Evolutionary conservation across 2,329 filamentous ascomycete species (phyloP).

Genomic region (Colletotrichum sp.): DNA sequence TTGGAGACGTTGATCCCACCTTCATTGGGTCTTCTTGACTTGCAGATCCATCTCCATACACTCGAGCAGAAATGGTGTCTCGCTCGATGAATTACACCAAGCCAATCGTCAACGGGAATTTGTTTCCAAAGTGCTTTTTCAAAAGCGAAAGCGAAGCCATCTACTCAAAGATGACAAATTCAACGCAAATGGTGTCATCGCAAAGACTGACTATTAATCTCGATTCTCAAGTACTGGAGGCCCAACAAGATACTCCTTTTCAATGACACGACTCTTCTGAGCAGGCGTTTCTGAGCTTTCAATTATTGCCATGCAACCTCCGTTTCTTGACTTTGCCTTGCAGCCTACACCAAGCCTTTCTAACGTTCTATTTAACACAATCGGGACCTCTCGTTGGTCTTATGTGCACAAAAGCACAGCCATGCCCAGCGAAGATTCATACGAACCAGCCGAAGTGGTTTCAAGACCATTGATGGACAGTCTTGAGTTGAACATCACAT

Average conservation of each 20-base stretch:
- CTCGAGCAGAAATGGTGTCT: neutral
- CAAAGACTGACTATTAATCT: neutral
- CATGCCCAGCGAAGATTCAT: neutral
- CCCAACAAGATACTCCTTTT: neutral
- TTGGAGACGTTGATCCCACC: neutral
- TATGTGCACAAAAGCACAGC: neutral
- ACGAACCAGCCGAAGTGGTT: neutral
- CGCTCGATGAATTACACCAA: fast-evolving
- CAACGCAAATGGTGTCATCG: neutral
- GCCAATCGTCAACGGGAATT: fast-evolving
- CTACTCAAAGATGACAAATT: neutral
- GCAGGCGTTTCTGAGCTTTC: neutral
- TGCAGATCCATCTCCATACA: neutral
- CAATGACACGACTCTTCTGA: neutral
- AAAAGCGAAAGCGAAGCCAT: neutral
- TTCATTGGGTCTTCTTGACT: neutral
- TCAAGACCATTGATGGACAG: neutral
- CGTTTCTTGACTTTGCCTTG: neutral
- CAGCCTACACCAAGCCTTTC: neutral
- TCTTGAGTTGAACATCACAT: neutral
- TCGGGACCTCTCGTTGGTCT: neutral
- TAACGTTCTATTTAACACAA: neutral
- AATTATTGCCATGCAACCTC: neutral
- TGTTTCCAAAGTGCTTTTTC: fast-evolving
- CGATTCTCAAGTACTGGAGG: neutral